Base-by-base conservation (phyloP, 352 stramenopile species). In the Salisapilia sapeloensis region DNA sequence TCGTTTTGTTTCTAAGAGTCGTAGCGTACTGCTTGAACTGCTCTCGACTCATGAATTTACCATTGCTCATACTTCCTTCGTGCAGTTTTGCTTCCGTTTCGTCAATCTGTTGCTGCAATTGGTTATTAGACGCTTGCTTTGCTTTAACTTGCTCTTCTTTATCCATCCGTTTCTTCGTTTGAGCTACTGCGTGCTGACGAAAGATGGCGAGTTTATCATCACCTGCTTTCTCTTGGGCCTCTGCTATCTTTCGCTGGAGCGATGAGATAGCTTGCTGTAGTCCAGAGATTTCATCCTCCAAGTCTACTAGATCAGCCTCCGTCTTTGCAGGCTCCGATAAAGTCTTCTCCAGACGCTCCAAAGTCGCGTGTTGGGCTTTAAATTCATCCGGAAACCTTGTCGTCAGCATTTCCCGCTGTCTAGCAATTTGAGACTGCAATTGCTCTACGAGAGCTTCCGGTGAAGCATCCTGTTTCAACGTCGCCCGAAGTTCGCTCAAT, bases 141-240 rank as follows among this genome's bases (percentile, higher is more conserved):
- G 46, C 44, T 15, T 95, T 82, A 13, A 93, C 44, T 33, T 95
- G 78, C 16, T 85, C 64, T 42, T 95, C 72, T 35, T 96, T 92
- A 12, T 92, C 69, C 23, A 63, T 43, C 10, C 94, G 54, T 36
- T 95, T 95, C 26, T 83, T 84, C 1, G 69, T 43, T 33, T 93
- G 78, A 24, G 95, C 65, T 27, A 63, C 82, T 3, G 67, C 70
- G 42, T 93, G 81, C 48, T 95, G 80, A 1, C 82, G 65, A 42
- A 92, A 94, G 43, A 95, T 90, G 14, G 57, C 80, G 16, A 96
- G 61, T 26, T 95, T 95, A 45, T 89, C 72, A 50, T 95, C 82
- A 2, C 72, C 71, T 4, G 69, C 55, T 0, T 51, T 46, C 18
- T 61, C 49, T 33, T 85, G 49, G 2, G 59, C 63, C 29, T 94